phyloP scores from a whole-genome alignment of 2,329 filamentous ascomycete genomes.

The Pseudogymnoascus verrucosus region DNA sequence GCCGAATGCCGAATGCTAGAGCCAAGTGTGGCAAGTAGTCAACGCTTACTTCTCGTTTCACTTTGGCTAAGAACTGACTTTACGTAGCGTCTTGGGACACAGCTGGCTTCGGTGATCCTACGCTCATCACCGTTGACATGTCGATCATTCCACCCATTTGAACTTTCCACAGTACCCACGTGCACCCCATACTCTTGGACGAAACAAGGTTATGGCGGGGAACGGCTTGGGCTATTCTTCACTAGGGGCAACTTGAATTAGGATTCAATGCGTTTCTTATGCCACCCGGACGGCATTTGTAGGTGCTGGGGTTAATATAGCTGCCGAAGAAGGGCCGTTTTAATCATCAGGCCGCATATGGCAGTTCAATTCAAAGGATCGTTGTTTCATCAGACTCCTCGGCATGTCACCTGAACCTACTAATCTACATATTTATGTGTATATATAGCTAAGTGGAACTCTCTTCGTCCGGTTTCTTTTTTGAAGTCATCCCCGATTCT shows the following conservation, averaged over 20 bases:
- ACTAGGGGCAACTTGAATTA: not conserved
- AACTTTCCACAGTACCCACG: not conserved
- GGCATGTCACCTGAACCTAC: not conserved
- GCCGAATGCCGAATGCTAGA: not conserved
- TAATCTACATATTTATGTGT: not conserved
- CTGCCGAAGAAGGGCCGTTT: constrained; percentile 6
- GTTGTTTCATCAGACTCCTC: not conserved
- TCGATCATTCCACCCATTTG: not conserved
- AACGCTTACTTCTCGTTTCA: not conserved
- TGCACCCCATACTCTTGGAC: not conserved
- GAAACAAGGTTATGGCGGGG: not conserved
- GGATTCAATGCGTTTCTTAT: constrained; percentile 1
- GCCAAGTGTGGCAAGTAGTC: not conserved
- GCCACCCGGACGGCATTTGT: not conserved
- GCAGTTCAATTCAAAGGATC: no score
- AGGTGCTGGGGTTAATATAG: not conserved
- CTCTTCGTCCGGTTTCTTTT: not conserved
- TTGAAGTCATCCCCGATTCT: not conserved
- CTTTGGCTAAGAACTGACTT: not conserved
- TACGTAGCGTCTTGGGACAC: not conserved
- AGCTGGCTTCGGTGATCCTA: not conserved
- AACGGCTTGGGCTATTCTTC: not conserved
- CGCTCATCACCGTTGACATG: not conserved
- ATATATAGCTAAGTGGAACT: not conserved
- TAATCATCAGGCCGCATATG: not conserved